Base-by-base conservation (phyloP, 306 rosid species). In the Acacia acuminata region DNA sequence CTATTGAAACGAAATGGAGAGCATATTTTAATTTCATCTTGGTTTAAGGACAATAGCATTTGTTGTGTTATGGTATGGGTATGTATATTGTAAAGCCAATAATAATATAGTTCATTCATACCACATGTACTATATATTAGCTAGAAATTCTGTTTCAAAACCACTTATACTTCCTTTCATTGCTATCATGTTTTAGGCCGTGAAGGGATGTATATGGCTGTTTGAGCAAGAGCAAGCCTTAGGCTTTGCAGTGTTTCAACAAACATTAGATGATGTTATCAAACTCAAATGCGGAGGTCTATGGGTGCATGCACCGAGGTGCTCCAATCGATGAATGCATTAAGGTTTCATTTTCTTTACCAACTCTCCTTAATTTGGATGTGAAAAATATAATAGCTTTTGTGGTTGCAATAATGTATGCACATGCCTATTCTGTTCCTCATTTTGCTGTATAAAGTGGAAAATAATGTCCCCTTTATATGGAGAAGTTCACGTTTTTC, bases 161-260 rank as follows among this genome's bases (percentile, higher is more conserved):
- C 73, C 22, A 44, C 66, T 81, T 24, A 83, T 45, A 43, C 64
- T 20, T 80, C 65, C 3, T 66, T 48, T 17, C 56, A 11, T 70
- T 73, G 88, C 12, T 40, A 80, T 50, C 63, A 73, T 72, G 48
- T 15, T 84, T 75, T 84, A 96, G 99, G 97, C 97, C n/a, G 91
- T 96, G 84, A 96, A 92, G 85, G 94, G 90, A 10, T 81, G 84
- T 68, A 91, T 94, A 85, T 96, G 99, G 99, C 90, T 96, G 73
- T 94, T 96, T 45, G 99, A 96, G 73, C 99, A 96, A 88, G 98
- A 94, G 89, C 99, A 96, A 64, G 99, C 98, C 71, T 87, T 96
- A 84, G 99, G 99, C 68, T 96, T 96, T 94, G 99, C 91, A 96
- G 94, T 69, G 98, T 96, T 76, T 92, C 98, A 36, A 96, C 99